Percentiles rank a stretch among this genome's conserved stretches.
phyloP scores from a whole-genome alignment of 106 monocot genomes.

The Hemerocallis citrina region DNA sequence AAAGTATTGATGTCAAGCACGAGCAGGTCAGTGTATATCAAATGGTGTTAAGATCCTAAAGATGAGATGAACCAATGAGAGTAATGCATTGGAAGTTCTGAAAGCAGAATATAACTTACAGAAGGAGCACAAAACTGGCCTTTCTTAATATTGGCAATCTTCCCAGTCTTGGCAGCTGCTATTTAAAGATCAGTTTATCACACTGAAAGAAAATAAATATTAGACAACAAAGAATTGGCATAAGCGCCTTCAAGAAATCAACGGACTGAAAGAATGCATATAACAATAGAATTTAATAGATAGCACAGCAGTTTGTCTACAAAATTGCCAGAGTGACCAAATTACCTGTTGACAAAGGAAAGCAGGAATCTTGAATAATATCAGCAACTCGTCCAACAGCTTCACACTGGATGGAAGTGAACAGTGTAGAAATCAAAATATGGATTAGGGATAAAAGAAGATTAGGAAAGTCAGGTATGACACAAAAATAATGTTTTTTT shows the following conservation, averaged over 20 bases:
- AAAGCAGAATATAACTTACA: constrained; percentile 34
- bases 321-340: neutral
- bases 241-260: neutral
- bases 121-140: constrained; percentile 97
- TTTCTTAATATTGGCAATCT: constrained; percentile 94
- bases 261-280: neutral
- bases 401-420: constrained; percentile 59
- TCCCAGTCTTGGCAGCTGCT: constrained; percentile 92
- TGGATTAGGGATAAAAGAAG: too few relatives aligned
- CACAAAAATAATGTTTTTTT: too few relatives aligned
- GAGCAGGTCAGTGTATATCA: neutral
- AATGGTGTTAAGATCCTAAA: neutral
- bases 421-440: too few relatives aligned
- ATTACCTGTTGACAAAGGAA: constrained; percentile 88
- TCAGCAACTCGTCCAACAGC: constrained; percentile 89
- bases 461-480: too few relatives aligned
- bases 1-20: neutral
- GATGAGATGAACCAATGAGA: neutral
- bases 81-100: neutral
- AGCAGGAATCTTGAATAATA: constrained; percentile 95
- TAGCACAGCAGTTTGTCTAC: neutral
- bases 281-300: neutral
- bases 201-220: neutral
- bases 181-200: constrained; percentile 82
- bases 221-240: neutral